Conservation (phyloP, 768 basidiomycete species). For the Mycena galericulata region DNA sequence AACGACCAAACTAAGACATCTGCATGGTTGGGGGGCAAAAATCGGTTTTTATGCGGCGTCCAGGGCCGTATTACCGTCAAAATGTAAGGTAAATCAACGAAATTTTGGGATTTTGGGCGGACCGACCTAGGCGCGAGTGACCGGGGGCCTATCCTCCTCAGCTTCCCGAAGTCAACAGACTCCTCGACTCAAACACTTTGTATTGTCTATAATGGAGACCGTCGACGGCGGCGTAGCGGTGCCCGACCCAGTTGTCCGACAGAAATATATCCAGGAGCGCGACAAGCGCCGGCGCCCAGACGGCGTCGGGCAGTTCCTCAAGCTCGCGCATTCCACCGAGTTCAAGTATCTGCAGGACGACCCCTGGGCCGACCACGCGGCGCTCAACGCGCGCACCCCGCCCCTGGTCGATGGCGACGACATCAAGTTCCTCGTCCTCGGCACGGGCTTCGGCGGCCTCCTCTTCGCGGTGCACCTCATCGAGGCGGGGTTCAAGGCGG, state of each 20-base stretch:
- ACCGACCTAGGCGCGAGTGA: too few relatives aligned
- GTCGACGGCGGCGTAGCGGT: neutral
- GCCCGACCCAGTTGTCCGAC: neutral
- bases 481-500: slow-evolving; percentile 25
- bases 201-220: neutral
- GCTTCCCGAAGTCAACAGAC: too few relatives aligned
- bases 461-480: slow-evolving; percentile 26
- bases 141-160: too few relatives aligned
- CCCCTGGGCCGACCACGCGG: slow-evolving; percentile 29
- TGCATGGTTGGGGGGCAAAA: too few relatives aligned
- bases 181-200: too few relatives aligned
- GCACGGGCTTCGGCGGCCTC: slow-evolving; percentile 21
- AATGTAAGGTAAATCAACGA: too few relatives aligned
- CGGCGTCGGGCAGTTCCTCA: slow-evolving; percentile 19
- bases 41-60: too few relatives aligned
- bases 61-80: too few relatives aligned
- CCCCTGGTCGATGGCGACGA: slow-evolving; percentile 16
- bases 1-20: too few relatives aligned
- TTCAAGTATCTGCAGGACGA: slow-evolving; percentile 21
- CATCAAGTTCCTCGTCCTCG: slow-evolving; percentile 22
- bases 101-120: too few relatives aligned
- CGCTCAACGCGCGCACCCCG: slow-evolving; percentile 18
- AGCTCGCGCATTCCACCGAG: slow-evolving; percentile 14
- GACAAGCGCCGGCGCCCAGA: slow-evolving; percentile 30
- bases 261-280: slow-evolving; percentile 32